A percentile compares a stretch with the other conserved stretches of the same genome.
Evolutionary conservation across 2,329 filamentous ascomycete species (phyloP).

Genomic region (Fusarium devonianum): DNA sequence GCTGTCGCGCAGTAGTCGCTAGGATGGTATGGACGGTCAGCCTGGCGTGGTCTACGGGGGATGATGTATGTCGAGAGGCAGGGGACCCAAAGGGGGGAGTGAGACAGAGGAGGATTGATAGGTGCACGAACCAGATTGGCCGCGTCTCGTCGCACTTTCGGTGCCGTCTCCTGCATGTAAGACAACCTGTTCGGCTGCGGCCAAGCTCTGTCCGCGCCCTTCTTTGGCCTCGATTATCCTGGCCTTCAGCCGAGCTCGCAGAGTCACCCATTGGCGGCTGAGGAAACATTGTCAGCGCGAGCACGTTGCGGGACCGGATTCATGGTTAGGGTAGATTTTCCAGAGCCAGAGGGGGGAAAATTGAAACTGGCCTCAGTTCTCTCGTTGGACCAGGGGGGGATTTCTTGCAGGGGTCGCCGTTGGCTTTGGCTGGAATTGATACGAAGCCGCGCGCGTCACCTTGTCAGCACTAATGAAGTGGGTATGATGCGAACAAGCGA

Average conservation of each 20-base stretch:
- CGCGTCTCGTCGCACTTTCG: constrained; percentile 30
- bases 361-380: too few relatives aligned
- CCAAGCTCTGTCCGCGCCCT: constrained; percentile 17
- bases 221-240: not conserved
- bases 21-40: not conserved
- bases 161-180: constrained; percentile 33
- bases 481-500: too few relatives aligned
- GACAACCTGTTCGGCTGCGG: constrained; percentile 35
- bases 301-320: too few relatives aligned
- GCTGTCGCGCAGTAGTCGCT: constrained; percentile 22
- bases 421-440: too few relatives aligned
- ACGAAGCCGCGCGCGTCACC: too few relatives aligned
- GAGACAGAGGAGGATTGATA: constrained; percentile 1
- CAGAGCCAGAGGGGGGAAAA: too few relatives aligned
- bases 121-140: constrained; percentile 27
- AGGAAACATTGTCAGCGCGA: too few relatives aligned
- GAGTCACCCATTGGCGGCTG: too few relatives aligned
- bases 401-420: too few relatives aligned
- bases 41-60: not conserved
- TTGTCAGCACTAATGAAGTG: too few relatives aligned
- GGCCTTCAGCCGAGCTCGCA: not conserved
- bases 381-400: too few relatives aligned
- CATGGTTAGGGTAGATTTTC: too few relatives aligned
- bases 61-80: not conserved
- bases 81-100: not conserved